These are phyloP conservation scores for Pythium phragmitis DNA, from an alignment of 352 stramenopile species.

Conservation along the genomic window DNA sequence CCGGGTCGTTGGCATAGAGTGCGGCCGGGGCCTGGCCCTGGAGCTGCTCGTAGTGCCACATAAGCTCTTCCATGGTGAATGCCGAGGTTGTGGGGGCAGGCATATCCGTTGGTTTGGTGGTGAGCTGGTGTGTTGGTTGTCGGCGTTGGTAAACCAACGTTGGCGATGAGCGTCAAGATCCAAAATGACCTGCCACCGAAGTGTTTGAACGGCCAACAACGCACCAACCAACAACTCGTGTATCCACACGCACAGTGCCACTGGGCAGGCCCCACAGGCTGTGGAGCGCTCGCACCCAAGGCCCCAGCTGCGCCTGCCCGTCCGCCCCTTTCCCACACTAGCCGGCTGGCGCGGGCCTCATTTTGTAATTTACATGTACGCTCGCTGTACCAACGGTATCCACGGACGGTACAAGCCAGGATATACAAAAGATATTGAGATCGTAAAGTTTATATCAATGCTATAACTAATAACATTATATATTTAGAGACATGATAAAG, in stretches of 20 bases:
- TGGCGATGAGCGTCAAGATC: conserved; percentile 12
- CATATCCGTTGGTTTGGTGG: neutral
- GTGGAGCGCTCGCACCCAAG: neutral
- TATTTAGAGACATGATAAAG: too few relatives aligned
- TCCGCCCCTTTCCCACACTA: conserved; percentile 10
- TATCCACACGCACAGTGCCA: neutral
- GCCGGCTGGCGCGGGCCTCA: neutral
- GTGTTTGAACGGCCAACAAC: conserved; percentile 1
- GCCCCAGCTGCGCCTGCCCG: conserved; percentile 3
- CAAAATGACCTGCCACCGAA: conserved; percentile 11
- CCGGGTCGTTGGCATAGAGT: conserved; percentile 15
- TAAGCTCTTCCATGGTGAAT: conserved; percentile 25
- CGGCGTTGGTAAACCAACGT: conserved; percentile 3
- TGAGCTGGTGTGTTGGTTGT: neutral
- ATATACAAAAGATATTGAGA: too few relatives aligned
- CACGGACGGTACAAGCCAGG: too few relatives aligned
- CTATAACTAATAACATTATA: too few relatives aligned
- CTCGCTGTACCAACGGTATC: too few relatives aligned
- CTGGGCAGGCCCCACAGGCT: too few relatives aligned
- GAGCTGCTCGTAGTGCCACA: conserved; percentile 27
- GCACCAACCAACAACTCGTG: neutral
- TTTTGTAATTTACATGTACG: neutral
- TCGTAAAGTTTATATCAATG: too few relatives aligned
- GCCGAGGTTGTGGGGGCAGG: conserved; percentile 1
- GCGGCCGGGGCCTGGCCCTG: conserved; percentile 9